Percentiles rank a stretch among this genome's conserved stretches.
These are phyloP conservation scores for Neospora caninum DNA, from an alignment of 169 alveolate genomes.

Conservation along the genomic window DNA sequence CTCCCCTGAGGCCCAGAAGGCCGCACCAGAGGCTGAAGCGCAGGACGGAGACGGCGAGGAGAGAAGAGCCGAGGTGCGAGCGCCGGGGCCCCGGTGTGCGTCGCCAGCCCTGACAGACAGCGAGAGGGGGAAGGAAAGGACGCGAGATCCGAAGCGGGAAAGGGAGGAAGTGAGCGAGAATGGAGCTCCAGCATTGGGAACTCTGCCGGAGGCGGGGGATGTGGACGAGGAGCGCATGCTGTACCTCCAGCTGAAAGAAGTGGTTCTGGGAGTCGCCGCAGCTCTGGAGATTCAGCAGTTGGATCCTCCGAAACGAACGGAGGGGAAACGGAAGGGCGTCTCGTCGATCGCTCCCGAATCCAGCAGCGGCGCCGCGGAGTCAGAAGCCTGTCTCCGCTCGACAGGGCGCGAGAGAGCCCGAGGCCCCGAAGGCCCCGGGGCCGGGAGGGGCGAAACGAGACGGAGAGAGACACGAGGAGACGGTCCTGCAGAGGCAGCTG, in stretches of 20 bases:
- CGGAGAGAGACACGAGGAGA: too few relatives aligned
- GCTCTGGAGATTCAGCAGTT: constrained; percentile 32
- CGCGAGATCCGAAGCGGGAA: neutral
- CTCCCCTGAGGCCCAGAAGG: neutral
- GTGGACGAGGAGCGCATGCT: neutral
- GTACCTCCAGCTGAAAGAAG: constrained; percentile 12
- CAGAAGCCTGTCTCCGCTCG: too few relatives aligned
- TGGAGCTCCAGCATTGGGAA: too few relatives aligned
- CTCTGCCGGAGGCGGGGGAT: neutral
- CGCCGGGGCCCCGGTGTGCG: neutral
- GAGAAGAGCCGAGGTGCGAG: neutral
- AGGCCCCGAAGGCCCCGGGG: too few relatives aligned
- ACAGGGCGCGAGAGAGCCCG: too few relatives aligned
- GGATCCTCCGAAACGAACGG: neutral
- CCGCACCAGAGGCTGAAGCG: neutral
- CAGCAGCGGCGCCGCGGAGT: too few relatives aligned
- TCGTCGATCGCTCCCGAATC: too few relatives aligned
- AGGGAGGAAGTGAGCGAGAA: neutral
- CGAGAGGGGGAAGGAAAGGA: neutral
- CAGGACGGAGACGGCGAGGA: neutral
- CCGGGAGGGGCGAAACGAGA: too few relatives aligned
- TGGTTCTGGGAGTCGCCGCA: constrained; percentile 3
- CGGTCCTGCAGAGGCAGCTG: too few relatives aligned
- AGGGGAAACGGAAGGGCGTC: too few relatives aligned
- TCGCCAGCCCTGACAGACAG: neutral